Evolutionary conservation across 2,329 filamentous ascomycete species (phyloP).

Genomic region (Verticillium tricorpus): DNA sequence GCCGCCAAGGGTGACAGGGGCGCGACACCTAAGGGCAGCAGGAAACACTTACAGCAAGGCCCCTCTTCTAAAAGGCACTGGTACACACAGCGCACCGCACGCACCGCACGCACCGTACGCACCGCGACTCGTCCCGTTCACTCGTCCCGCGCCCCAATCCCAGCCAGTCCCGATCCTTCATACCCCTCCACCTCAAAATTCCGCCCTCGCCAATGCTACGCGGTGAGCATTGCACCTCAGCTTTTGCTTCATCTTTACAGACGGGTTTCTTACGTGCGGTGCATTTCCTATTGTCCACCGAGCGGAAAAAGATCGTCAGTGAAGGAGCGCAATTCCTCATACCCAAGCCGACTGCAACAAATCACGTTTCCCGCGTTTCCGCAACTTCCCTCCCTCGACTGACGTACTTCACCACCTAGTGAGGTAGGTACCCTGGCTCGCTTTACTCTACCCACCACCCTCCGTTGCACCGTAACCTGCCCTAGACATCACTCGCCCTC

Average conservation of each 20-base stretch:
- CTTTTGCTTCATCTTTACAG: not conserved
- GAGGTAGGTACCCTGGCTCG: not conserved
- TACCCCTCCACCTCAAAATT: not conserved
- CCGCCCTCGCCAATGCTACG: not conserved
- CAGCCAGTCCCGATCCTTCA: not conserved
- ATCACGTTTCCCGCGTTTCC: not conserved
- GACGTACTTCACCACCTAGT: not conserved
- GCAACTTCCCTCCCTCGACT: not conserved
- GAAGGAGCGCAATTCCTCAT: not conserved
- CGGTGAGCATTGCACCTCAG: not conserved
- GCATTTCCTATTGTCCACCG: not conserved
- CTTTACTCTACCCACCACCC: not conserved
- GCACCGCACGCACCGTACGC: too few relatives aligned
- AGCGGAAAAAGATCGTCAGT: not conserved
- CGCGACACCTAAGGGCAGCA: not conserved
- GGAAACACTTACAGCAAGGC: not conserved
- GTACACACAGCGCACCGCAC: not conserved
- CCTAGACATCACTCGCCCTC: not conserved
- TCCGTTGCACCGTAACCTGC: not conserved
- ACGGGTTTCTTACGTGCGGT: not conserved
- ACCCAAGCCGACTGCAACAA: not conserved
- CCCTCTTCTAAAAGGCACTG: not conserved
- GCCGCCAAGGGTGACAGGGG: not conserved
- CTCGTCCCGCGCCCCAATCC: not conserved
- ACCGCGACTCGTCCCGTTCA: not conserved